phyloP scores from a whole-genome alignment of 345 rosid genomes.

The Pugionium cornutum region DNA sequence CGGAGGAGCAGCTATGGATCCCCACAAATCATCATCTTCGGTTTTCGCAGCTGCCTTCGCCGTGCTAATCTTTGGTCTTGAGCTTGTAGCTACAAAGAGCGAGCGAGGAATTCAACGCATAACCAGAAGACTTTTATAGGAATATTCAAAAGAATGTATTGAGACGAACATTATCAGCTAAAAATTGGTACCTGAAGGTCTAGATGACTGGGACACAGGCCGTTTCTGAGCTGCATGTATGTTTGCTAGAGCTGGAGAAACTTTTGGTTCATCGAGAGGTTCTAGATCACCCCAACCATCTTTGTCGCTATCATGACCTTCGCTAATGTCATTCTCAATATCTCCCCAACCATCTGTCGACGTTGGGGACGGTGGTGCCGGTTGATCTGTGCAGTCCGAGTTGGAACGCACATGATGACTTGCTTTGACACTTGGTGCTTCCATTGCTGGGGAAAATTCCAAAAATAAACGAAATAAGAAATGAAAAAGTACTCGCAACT shows the following conservation, averaged over 20 bases:
- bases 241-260: conserved; percentile 70
- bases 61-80: conserved; percentile 53
- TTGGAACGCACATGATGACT: conserved; percentile 57
- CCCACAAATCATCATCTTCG: conserved; percentile 94
- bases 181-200: conserved; percentile 59
- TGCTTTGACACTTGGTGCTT: conserved; percentile 52
- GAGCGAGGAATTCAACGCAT: conserved; percentile 2
- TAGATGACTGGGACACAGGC: conserved; percentile 69
- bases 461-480: conserved; percentile 2
- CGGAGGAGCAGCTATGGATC: conserved; percentile 84
- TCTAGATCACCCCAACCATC: conserved; percentile 93
- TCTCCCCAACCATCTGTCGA: conserved; percentile 99
- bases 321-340: conserved; percentile 73
- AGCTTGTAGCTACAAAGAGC: conserved; percentile 50
- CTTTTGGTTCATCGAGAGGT: conserved; percentile 87
- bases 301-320: conserved; percentile 70
- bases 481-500: background rate
- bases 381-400: conserved; percentile 73
- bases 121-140: background rate
- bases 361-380: conserved; percentile 75
- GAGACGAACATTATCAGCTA: conserved; percentile 16
- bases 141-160: conserved; percentile 14
- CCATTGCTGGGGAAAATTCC: conserved; percentile 44
- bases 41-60: conserved; percentile 49
- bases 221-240: conserved; percentile 95